Base-by-base conservation (phyloP, 371 early-diverging fungal species). In the Umbelopsis sp. region DNA sequence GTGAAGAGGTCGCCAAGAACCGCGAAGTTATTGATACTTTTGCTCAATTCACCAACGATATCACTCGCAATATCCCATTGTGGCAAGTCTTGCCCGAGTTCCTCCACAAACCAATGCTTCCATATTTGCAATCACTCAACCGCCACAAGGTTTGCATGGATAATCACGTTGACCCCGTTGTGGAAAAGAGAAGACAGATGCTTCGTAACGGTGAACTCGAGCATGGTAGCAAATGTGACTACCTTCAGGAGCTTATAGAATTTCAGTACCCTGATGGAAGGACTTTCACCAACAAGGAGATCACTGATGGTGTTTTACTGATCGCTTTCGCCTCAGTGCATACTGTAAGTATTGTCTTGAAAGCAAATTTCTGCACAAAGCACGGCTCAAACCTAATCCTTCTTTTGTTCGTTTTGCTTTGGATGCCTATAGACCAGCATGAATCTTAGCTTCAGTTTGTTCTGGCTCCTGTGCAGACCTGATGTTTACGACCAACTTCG, bases 301-400 rank as follows among this genome's bases (percentile, higher is more conserved):
- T 78, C 3, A 64, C 74, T 14, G 67, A 72, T 8, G 35, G 72
- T 18, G 62, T 77, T 11, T 63, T 81, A n/a, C 24, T 77, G 20
- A 20, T 79, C 37, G 81, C 79, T 3, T 81, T 79, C 66, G 80
- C 81, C 4, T 75, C 81, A 18, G 81, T 79, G 0, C 81, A 81
- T 25, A 57, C 65, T 24, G 45, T 44, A 65, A 48, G 48, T 35
- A 20, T 65, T 10, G 16, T n/a, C 16, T n/a, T 20, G n/a, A 1
- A 16, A 7, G 0, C 48, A 41, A 41, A 41, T 41, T 12, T 7
- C 1, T 41, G 12, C 7, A 4, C 7, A 41, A 29, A 29, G 29
- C 29, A 29, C 1, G 29, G 29, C 3, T 29, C 7, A 41, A 41
- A 41, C 10, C 41, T 41, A 41, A 41, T 7, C 5, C 7, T 12